Base-by-base conservation (phyloP, 805 yeast species). In the Yarrowia divulgata region DNA sequence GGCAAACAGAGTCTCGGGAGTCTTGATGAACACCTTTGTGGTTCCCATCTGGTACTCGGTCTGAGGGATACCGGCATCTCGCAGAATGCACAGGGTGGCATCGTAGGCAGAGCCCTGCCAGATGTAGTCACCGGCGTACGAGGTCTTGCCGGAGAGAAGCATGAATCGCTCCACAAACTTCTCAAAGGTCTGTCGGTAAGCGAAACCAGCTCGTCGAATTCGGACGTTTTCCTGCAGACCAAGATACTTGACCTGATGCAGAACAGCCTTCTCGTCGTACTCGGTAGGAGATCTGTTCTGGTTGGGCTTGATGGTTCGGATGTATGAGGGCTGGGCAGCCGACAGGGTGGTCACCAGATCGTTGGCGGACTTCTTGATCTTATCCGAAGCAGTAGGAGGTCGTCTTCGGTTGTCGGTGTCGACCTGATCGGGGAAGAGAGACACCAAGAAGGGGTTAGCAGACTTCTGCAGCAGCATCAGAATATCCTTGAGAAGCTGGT, bases 201-300 rank as follows among this genome's bases (percentile, higher is more conserved):
- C 99, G 79, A 95, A 95, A 60, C 99, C 99, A 0, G 99, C 98
- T 82, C 99, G 90, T 83, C 99, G 88, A 73, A 95, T 95, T 72
- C 98, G 87, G 64, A 95, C 98, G 79, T 95, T 95, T 79, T 95
- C 99, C 76, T 95, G 95, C 79, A 95, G 83, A 77, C 99, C 99
- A 73, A 95, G 84, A 79, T 95, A 95, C 76, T 95, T 95, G 73
- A 95, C 89, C 81, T 95, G 99, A 79, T 95, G 99, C 73, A 95
- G 82, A 8, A 95, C 99, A 73, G 93, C 97, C 69, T 85, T 87
- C 69, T 87, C 88, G 76, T 93, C 97, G 77, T 91, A 95, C 74
- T 94, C 98, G 48, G 88, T 82, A 16, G 99, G 96, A 8, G 94
- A 89, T 75, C 91, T 90, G 72, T 92, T 89, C 80, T 93, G 97